These are phyloP conservation scores for Pezicula rhizophila DNA, from an alignment of 2,329 filamentous ascomycete species.

Conservation along the genomic window DNA sequence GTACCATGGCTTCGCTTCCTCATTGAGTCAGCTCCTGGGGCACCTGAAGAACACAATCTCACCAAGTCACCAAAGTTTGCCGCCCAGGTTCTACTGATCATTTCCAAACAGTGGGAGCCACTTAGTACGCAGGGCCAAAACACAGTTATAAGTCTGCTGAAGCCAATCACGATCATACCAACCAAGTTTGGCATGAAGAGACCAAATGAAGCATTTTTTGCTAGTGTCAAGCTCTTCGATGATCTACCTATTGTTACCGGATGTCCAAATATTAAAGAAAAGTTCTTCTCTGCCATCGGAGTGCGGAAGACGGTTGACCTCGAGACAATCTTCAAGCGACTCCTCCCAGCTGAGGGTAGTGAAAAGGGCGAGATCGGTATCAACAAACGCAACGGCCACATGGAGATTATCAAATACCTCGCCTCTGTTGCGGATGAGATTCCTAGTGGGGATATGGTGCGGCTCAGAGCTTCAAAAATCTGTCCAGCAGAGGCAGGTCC, in stretches of 20 bases:
- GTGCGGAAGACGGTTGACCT: conserved; percentile 94
- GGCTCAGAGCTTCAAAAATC: conserved; percentile 70
- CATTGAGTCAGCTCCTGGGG: conserved; percentile 57
- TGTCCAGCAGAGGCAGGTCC: conserved; percentile 70
- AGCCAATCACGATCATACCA: conserved; percentile 70
- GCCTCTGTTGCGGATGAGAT: conserved; percentile 88
- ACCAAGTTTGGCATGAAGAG: conserved; percentile 86
- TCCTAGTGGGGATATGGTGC: conserved; percentile 71
- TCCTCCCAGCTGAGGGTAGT: conserved; percentile 50
- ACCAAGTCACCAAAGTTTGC: conserved; percentile 69
- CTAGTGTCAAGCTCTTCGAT: conserved; percentile 89
- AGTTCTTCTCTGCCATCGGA: conserved; percentile 75
- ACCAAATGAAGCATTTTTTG: conserved; percentile 83
- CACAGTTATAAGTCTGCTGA: conserved; percentile 58
- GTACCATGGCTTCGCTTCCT: conserved; percentile 82
- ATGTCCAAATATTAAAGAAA: conserved; percentile 80
- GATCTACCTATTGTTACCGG: conserved; percentile 78
- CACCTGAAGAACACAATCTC: conserved; percentile 60
- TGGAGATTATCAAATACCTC: conserved; percentile 91
- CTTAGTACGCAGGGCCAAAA: conserved; percentile 61
- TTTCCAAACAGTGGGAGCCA: conserved; percentile 90
- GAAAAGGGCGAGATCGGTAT: conserved; percentile 41
- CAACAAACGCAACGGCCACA: conserved; percentile 73
- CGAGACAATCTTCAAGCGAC: conserved; percentile 83
- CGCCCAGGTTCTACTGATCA: conserved; percentile 65